Evolutionary conservation across 345 rosid species (phyloP), one percentile per base, ranked within the genome.

Genomic region (Euphorbia peplus): DNA sequence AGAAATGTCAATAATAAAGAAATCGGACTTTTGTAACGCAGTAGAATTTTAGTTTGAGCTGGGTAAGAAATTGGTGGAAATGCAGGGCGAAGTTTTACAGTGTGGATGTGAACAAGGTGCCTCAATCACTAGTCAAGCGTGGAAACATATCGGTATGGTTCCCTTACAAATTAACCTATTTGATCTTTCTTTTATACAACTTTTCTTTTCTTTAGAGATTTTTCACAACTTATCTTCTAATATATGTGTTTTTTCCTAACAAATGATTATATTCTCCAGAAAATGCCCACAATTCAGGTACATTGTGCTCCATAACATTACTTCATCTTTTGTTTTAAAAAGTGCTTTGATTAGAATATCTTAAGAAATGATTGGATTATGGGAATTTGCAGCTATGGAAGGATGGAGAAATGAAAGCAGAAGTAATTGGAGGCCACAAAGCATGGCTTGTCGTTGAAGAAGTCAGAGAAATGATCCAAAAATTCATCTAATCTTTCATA

Each of bases 221-320:
- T 54, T 8, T 54, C 7, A 54, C 6, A 54, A 22, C 8, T 54
- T 24, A 8, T 0, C 28, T 50, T 25, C 0, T 32, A 3, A 32
- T 32, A 32, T 2, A 32, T 32, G 4, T 32, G 4, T 32, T 32
- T 32, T 32, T 32, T 32, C 32, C 9, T 44, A 14, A 44, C 2
- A 3, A 26, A 0, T 28, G 52, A n/a, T n/a, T n/a, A n/a, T n/a
- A n/a, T n/a, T n/a, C n/a, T n/a, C 52, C 60, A 90, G 97, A 93
- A 90, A 86, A 93, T 93, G 96, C 97, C 98, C 0, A 89, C 97
- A 32, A 85, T 93, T 74, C 97, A 93, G 98, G 98, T 92, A 37
- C 30, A 61, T 30, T 41, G 14, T 35, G 16, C 28, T 30, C 37
- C 37, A 32, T 32, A 32, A 32, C 37, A n/a, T 32, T 32, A 32